Evolutionary conservation across 1,139 yeast species (phyloP).

Genomic region (Candida tropicalis): DNA sequence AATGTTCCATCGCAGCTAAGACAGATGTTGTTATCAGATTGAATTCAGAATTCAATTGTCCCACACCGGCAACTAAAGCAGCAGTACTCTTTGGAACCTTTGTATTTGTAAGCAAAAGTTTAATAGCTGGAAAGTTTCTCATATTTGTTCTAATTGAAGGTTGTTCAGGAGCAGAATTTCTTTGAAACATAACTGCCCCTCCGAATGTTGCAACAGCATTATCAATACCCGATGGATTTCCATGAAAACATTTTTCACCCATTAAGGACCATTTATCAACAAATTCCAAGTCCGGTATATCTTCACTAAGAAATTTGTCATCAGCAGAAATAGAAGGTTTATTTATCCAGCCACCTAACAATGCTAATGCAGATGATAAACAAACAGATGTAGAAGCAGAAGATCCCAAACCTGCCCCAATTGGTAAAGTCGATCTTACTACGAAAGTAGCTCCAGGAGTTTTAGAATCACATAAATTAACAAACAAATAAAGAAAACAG

Average conservation of each 20-base stretch:
- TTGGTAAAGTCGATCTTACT: constrained; percentile 83
- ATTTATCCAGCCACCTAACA: constrained; percentile 57
- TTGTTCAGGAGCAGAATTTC: constrained; percentile 50
- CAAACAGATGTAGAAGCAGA: constrained; percentile 92
- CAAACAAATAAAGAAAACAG: constrained; percentile 79
- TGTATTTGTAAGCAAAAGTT: constrained; percentile 80
- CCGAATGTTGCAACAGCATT: constrained; percentile 96
- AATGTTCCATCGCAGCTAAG: constrained; percentile 68
- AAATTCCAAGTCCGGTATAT: constrained; percentile 52
- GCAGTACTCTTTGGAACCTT: constrained; percentile 87
- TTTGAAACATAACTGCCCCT: constrained; percentile 90
- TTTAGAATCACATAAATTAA: constrained; percentile 53
- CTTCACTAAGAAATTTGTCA: constrained; percentile 36
- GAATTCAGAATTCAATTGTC: constrained; percentile 51
- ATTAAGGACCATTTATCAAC: constrained; percentile 87
- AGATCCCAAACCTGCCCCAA: constrained; percentile 97
- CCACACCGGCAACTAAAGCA: constrained; percentile 77
- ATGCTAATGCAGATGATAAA: constrained; percentile 72
- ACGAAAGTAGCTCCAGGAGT: constrained; percentile 59
- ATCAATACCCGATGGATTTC: constrained; percentile 96
- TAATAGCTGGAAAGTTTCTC: constrained; percentile 75
- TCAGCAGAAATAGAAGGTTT: constrained; percentile 29
- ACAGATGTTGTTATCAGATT: constrained; percentile 61
- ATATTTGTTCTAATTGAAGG: constrained; percentile 67
- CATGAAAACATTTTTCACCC: constrained; percentile 96